Base-by-base conservation (phyloP, 2,329 filamentous ascomycete species). In the Calonectria ilicicola region DNA sequence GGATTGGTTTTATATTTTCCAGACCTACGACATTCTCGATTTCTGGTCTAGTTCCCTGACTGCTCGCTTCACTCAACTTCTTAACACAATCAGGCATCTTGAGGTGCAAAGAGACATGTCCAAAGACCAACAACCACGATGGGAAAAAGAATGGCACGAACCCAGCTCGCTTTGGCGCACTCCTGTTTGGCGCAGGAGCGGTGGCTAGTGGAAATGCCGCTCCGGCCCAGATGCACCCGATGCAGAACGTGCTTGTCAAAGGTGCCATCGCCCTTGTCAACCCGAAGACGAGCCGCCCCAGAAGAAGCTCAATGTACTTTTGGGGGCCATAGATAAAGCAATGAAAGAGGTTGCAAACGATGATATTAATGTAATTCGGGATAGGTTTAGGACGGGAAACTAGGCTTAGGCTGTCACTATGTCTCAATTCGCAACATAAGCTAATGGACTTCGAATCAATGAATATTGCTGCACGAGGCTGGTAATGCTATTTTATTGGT, bases 131-230 rank as follows among this genome's bases (percentile, higher is more conserved):
- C 40, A n/a, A 15, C 21, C 49, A 2, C 69, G 51, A 14, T 79
- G 77, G 76, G 75, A 78, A 26, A 71, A 76, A 19, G 71, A 79
- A 40, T 79, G 76, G 77, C 76, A 79, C 38, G 65, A 73, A 2
- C 63, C 74, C 1, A 76, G 40, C 44, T 23, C 56, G 21, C 58
- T 27, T 35, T 79, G 77, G 77, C 58, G 70, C 38, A 72, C 72
- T 64, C 73, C 65, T 47, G 69, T 70, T 64, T 75, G 74, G 64
- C 70, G 73, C 60, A 65, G 49, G 72, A 76, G 69, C 73, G 77
- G 77, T 49, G 77, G 77, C 74, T 79, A 79, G 77, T 79, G 77
- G 77, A 79, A 72, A 79, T 79, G 77, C 76, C 76, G 77, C 65
- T 78, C 77, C 10, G 69, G 69, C 42, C 29, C 62, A 65, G 76